Evolutionary conservation across 371 early-diverging fungal species (phyloP).

Genomic region (Umbelopsis sp.): DNA sequence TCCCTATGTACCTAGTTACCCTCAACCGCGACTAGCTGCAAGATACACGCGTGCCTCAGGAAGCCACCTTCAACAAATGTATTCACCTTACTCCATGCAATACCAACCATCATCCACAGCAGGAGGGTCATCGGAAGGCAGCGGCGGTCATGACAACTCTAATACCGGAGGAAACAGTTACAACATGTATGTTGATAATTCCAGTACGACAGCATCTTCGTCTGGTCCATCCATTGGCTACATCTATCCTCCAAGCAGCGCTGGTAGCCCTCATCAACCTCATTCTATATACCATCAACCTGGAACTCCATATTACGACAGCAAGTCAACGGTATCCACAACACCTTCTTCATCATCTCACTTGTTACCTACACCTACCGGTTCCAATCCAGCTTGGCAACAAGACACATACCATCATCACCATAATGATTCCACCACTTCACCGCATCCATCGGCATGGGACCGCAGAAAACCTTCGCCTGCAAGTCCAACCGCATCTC

Average conservation of each 20-base stretch:
- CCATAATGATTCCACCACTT: background rate
- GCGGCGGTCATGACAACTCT: background rate
- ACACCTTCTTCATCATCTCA: background rate
- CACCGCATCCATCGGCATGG: constrained; percentile 11
- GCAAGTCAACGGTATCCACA: background rate
- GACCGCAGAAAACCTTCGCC: constrained; percentile 12
- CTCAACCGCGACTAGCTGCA: constrained; percentile 17
- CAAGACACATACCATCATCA: constrained; percentile 11
- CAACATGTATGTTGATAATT: constrained; percentile 8
- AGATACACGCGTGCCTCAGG: constrained; percentile 13
- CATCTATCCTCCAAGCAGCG: background rate
- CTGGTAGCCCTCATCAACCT: constrained; percentile 3
- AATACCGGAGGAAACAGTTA: background rate
- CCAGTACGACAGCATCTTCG: background rate
- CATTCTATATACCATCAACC: constrained; percentile 12
- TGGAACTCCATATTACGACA: constrained; percentile 10
- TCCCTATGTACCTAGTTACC: constrained; percentile 18
- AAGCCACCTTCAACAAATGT: constrained; percentile 15
- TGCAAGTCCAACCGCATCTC: constrained; percentile 10
- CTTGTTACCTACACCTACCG: constrained; percentile 7
- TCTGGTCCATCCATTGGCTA: background rate
- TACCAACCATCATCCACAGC: background rate
- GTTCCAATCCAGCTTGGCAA: constrained; percentile 6
- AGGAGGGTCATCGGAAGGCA: background rate
- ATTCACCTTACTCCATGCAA: constrained; percentile 14